These are phyloP conservation scores for Arabidopsis arenosa DNA, from an alignment of 345 rosid species.

Conservation along the genomic window DNA sequence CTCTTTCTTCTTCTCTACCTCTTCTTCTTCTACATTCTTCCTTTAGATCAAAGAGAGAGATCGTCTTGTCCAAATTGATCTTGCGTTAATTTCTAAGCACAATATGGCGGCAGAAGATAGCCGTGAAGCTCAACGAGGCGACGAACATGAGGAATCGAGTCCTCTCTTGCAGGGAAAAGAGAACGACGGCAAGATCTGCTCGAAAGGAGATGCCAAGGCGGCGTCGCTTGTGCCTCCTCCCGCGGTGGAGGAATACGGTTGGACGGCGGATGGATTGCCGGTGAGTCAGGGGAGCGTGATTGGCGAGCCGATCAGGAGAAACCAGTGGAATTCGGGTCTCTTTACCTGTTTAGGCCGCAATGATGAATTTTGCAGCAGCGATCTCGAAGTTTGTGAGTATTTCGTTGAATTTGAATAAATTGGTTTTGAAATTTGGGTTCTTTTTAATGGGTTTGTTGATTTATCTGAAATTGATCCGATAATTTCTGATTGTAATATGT, in stretches of 20 bases:
- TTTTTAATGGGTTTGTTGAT: neutral
- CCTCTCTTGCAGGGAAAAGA: slow-evolving; percentile 65
- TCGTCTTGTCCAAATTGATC: neutral
- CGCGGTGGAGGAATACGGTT: slow-evolving; percentile 50
- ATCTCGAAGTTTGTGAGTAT: slow-evolving; percentile 95
- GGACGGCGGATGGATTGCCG: slow-evolving; percentile 89
- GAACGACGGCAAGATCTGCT: slow-evolving; percentile 47
- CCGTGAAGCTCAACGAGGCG: slow-evolving; percentile 33
- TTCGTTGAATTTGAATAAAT: neutral
- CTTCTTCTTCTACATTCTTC: neutral
- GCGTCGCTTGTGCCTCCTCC: slow-evolving; percentile 34
- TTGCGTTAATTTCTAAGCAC: neutral
- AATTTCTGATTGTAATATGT: slow-evolving; percentile 2
- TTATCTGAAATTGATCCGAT: neutral
- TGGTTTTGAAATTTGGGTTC: neutral
- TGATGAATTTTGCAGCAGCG: slow-evolving; percentile 98
- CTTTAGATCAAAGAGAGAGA: slow-evolving; percentile 15
- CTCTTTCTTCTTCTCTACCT: slow-evolving; percentile 15
- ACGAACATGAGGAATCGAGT: slow-evolving; percentile 61
- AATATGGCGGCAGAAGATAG: slow-evolving; percentile 54
- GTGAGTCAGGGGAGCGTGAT: slow-evolving; percentile 74
- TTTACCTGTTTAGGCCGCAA: slow-evolving; percentile 81
- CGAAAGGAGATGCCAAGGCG: slow-evolving; percentile 21
- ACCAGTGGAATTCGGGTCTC: slow-evolving; percentile 76
- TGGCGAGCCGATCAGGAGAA: slow-evolving; percentile 85